Base-by-base conservation (phyloP, 495 filamentous ascomycete species). In the Entonaema liquescens region DNA sequence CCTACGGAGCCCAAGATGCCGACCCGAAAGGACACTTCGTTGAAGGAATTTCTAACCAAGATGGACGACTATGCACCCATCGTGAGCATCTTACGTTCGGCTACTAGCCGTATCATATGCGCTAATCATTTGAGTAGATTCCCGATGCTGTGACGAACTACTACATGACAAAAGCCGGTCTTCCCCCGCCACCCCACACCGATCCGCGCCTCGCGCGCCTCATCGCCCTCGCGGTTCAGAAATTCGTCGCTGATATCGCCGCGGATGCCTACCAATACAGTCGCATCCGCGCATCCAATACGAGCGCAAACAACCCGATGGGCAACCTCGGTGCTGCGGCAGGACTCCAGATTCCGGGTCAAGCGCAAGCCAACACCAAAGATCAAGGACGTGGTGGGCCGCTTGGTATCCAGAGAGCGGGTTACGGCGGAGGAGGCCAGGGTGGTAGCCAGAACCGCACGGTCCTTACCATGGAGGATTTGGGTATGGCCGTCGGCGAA, bases 31-130 rank as follows among this genome's bases (percentile, higher is more conserved):
- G 95, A 99, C 79, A 91, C 90, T 1, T 94, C 89, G 17, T 82
- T 99, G 62, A 92, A 92, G 67, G 94, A 98, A 75, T 97, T 99
- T 75, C 79, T 99, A 9, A 83, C 85, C 38, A 97, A 95, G 84
- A 98, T 98, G 95, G 95, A 99, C 75, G 95, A 99, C 70, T 98
- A 97, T 81, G 94, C 95, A 50, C 95, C 95, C 17, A 97, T 99
- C 70, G 95, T 98, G 87, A 70, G 89, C 82, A 17, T 15, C 28
- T 42, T 31, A 28, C 33, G n/a, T n/a, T 21, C 31, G 8, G 15
- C n/a, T 53, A 12, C 33, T 1, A 26, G 17, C 13, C 7, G 17
- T 35, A 25, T 42, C 11, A 49, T 12, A 60, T 21, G 33, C 61
- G 44, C 70, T 69, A 36, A 64, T 47, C 11, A 57, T 25, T 25